Evolutionary conservation across 495 filamentous ascomycete species (phyloP), one percentile per base, ranked within the genome.

Genomic region (Hyaloscypha variabilis): DNA sequence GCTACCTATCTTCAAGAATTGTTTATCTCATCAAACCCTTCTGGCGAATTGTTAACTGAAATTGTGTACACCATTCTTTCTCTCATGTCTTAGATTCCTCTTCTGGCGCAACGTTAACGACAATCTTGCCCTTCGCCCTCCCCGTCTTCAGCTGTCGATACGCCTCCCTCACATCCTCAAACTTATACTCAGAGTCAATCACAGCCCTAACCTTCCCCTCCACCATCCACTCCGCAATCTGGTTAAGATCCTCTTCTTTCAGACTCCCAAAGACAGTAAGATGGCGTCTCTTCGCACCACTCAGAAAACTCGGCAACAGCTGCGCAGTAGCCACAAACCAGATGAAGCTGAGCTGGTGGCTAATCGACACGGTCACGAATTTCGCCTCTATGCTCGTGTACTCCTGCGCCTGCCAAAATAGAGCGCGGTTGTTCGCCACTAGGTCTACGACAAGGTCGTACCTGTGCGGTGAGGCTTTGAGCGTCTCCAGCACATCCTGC

Each of bases 81-180:
- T 54, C 24, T 54, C 21, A 54, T 54, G 51, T 21, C 24, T 10
- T 54, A 25, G 10, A 54, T 54, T 55, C n/a, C 39, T 46, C 39
- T 19, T 46, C 39, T 46, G 39, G 39, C 24, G n/a, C 36, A 8
- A 90, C 83, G 68, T 84, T 76, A 11, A 94, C 78, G 26, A 93
- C 72, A 65, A 93, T 81, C 78, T 93, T 93, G 3, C 90, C 90
- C 69, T 79, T 87, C 25, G 85, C 77, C 31, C 86, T 80, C 8
- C 83, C 82, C 2, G 75, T 83, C 65, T 84, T 87, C 66, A 92
- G 74, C 71, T 77, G 84, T 74, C 84, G 83, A 73, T 85, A 88
- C 0, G 89, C 90, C 68, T 85, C 79, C 23, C 82, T 77, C 21
- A 78, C 82, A 52, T 91, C 83, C 17, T 84, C 84, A 71, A 88